Base-by-base conservation (phyloP, 352 stramenopile genomes). In the Pythium sp. region DNA sequence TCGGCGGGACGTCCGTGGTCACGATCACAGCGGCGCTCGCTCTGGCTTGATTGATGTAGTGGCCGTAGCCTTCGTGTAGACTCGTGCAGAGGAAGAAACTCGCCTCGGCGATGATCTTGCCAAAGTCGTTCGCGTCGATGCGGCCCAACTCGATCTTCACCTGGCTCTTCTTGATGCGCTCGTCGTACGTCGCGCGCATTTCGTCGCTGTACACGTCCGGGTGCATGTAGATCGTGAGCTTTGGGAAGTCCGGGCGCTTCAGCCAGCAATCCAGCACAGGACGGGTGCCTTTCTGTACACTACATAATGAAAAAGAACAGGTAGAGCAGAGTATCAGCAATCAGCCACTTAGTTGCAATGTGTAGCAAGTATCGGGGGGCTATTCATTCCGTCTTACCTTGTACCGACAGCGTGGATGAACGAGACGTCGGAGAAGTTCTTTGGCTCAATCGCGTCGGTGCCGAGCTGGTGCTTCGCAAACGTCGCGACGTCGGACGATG, bases 21-120 rank as follows among this genome's bases (percentile, higher is more conserved):
- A 86, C 62, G 47, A 90, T 81, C 26, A 88, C 22, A 0, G 72
- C 77, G 18, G 71, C 70, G 20, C 78, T 75, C 1, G 80, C 80
- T 26, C 82, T 69, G 18, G 80, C 82, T 60, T 90, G 82, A 58
- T 90, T 90, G 51, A 90, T 84, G 64, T 88, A 90, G 64, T 90
- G 80, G 24, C 81, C 81, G 67, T 87, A 88, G 24, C 79, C 79
- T 51, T 89, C 81, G 53, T 80, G 72, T 7, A 76, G 58, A 68
- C 81, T 89, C 24, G 81, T 70, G 49, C 81, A 87, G 61, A 89
- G 71, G 53, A 87, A 86, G 47, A 77, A 82, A 2, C 73, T 43
- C 3, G 70, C 64, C 32, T 84, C 75, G 1, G 74, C 68, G 43
- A 87, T 74, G 7, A 89, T 41, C 14, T 72, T 74, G 12, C 77